A percentile compares a stretch with the other conserved stretches of the same genome.
phyloP scores from a whole-genome alignment of 495 filamentous ascomycete genomes.

The Pseudoneurospora amorphoporcata region DNA sequence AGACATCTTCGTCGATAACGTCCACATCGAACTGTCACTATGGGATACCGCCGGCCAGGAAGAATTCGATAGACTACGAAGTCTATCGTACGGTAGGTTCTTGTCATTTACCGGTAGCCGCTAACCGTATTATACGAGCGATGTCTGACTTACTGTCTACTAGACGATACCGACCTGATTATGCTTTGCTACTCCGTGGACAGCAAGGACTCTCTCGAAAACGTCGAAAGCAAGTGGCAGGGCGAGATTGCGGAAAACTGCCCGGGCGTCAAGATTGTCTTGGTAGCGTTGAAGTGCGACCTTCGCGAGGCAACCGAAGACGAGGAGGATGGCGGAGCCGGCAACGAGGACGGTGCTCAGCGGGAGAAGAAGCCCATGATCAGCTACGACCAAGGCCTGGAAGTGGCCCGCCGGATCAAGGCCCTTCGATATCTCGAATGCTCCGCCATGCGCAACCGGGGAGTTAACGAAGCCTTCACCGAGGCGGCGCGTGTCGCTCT shows the following conservation, averaged over 20 bases:
- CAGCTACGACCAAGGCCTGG: constrained; percentile 83
- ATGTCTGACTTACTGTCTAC: neutral
- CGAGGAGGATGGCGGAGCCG: constrained; percentile 32
- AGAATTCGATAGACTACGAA: constrained; percentile 94
- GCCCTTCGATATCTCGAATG: constrained; percentile 94
- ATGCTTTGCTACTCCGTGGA: constrained; percentile 99
- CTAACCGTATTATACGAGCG: neutral
- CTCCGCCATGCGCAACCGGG: constrained; percentile 93
- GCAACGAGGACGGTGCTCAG: constrained; percentile 29
- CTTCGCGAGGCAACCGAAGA: constrained; percentile 60
- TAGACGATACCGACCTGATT: constrained; percentile 85
- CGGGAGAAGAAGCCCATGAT: constrained; percentile 65
- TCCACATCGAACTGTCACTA: constrained; percentile 90
- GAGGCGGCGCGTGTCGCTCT: constrained; percentile 96
- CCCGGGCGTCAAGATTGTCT: constrained; percentile 81
- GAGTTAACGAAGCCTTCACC: constrained; percentile 96
- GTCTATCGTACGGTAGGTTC: constrained; percentile 68
- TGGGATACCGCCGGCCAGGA: constrained; percentile 99
- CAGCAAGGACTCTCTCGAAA: constrained; percentile 90
- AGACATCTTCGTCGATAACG: constrained; percentile 97
- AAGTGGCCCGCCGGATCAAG: constrained; percentile 81
- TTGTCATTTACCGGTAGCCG: neutral
- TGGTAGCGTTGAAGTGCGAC: constrained; percentile 97
- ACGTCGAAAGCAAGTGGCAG: constrained; percentile 97
- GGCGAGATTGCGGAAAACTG: constrained; percentile 97